Evolutionary conservation across 345 rosid species (phyloP).

Genomic region (Psidium guajava): DNA sequence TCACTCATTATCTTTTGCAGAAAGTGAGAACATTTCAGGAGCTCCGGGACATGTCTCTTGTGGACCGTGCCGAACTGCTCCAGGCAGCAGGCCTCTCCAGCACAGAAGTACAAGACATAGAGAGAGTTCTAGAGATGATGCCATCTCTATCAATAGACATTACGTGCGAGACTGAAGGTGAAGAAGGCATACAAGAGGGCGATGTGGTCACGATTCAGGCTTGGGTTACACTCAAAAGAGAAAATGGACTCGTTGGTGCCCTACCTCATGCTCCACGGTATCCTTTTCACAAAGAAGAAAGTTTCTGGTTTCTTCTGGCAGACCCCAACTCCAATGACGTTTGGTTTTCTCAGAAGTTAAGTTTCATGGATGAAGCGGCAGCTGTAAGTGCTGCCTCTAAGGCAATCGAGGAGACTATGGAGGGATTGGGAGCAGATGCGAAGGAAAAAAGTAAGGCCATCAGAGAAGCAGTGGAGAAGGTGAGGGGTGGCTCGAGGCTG

Average conservation of each 20-base stretch:
- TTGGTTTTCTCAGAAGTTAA: constrained; percentile 94
- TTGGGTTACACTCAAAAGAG: constrained; percentile 74
- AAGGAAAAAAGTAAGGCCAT: constrained; percentile 65
- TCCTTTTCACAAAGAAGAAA: constrained; percentile 96
- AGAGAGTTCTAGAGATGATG: constrained; percentile 81
- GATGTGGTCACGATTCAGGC: constrained; percentile 80
- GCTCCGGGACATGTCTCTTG: constrained; percentile 49
- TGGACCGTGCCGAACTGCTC: constrained; percentile 75
- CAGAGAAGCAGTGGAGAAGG: constrained; percentile 67
- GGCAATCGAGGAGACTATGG: constrained; percentile 85
- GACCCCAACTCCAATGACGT: constrained; percentile 62
- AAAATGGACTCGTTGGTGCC: constrained; percentile 69
- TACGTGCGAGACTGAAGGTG: constrained; percentile 84
- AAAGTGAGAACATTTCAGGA: constrained; percentile 87
- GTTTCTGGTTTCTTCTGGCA: constrained; percentile 85
- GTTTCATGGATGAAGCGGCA: constrained; percentile 86
- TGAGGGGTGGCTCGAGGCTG: constrained; percentile 69
- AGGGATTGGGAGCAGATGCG: constrained; percentile 73
- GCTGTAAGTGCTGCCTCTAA: constrained; percentile 76
- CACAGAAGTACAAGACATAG: constrained; percentile 52
- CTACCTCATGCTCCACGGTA: constrained; percentile 79
- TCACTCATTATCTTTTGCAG: constrained; percentile 29
- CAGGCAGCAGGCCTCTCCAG: constrained; percentile 81
- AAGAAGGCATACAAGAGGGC: constrained; percentile 92
- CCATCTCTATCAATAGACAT: constrained; percentile 69